Base-by-base conservation (phyloP, 1,284 basidiomycete species). In the Malassezia caprae region DNA sequence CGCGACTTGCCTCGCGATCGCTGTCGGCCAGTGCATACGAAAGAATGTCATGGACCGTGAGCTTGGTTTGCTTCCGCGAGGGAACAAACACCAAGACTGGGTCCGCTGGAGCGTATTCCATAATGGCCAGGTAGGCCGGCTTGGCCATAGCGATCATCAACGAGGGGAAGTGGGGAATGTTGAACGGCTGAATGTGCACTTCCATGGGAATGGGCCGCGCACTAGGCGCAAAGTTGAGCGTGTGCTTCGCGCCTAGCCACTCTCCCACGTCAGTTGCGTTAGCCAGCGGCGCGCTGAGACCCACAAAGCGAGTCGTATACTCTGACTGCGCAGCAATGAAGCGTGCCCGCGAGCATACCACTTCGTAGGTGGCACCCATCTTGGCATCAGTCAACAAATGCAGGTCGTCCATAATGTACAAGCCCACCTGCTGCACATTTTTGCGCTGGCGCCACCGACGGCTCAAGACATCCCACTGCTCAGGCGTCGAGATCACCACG, bases 111-210 rank as follows among this genome's bases (percentile, higher is more conserved):
- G 93, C 85, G 68, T 93, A 84, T 73, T 99, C 93, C 39, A 85
- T 79, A 63, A 96, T 88, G 26, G 91, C 84, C 13, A 98, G 82
- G 73, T 96, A 98, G 0, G 91, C 88, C 0, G 93, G 94, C 75
- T 98, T 98, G 24, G 91, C 93, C 94, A 98, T 98, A 30, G 90
- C 83, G 56, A 98, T 88, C 93, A 99, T 98, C 51, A 98, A 79
- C 0, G 89, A 94, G 0, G 94, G 91, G 83, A 94, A 96, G 71
- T 98, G 94, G 10, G 91, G 88, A 40, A 94, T 88, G 42, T 82
- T 84, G 80, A 96, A 98, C 43, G 86, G 90, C 73, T 96, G 93
- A 8, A 98, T 78, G 69, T 98, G 93, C 45, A 98, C 93, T 64
- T 98, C 91, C 83, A 98, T 87, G 58, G 96, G 91, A 2, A 96